Conservation (phyloP, 2,329 filamentous ascomycete genomes). For the Beauveria pseudobassiana region DNA sequence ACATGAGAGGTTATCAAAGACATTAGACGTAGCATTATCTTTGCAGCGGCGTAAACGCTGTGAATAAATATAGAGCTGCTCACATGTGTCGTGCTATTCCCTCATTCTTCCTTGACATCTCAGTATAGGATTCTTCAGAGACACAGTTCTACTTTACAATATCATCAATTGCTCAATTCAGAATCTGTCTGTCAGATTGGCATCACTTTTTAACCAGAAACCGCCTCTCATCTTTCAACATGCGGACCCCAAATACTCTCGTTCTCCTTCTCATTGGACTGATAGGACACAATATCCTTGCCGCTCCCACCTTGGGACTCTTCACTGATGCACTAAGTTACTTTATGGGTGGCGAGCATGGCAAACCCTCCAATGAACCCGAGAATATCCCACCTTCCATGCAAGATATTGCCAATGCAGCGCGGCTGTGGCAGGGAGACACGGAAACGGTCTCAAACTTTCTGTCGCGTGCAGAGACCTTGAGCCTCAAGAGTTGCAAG, state of each 20-base stretch:
- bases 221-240: not conserved
- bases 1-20: not conserved
- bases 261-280: not conserved
- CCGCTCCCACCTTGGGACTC: not conserved
- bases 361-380: not conserved
- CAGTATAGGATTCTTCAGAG: not conserved
- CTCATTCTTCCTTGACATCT: not conserved
- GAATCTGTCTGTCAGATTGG: no score
- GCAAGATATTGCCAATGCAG: not conserved
- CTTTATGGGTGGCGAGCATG: not conserved
- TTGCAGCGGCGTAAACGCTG: not conserved
- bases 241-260: not conserved
- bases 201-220: no score
- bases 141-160: no score
- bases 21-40: not conserved
- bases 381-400: not conserved
- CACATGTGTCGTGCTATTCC: not conserved
- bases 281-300: not conserved
- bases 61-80: not conserved
- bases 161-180: no score
- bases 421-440: slow-evolving; percentile 11
- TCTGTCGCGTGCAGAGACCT: slow-evolving; percentile 11
- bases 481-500: slow-evolving; percentile 5
- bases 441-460: slow-evolving; percentile 14
- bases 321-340: not conserved